phyloP scores from a whole-genome alignment of 2,329 filamentous ascomycete genomes.

The Penicillium sp. region DNA sequence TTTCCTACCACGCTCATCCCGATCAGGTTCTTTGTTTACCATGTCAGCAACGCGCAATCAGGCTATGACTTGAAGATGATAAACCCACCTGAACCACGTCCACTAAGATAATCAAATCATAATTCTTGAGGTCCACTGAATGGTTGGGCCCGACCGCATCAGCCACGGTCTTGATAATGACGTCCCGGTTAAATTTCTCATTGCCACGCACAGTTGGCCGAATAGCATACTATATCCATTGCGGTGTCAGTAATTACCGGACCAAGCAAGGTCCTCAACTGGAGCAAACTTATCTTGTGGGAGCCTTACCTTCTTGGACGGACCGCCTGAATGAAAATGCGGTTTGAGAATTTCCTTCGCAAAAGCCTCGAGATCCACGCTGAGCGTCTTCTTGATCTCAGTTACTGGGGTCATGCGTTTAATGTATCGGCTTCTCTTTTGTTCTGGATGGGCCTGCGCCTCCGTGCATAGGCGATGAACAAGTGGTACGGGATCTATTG shows the following conservation, averaged over 20 bases:
- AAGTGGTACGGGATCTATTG: conserved; percentile 55
- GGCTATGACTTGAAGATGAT: not conserved
- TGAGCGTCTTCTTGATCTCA: conserved; percentile 52
- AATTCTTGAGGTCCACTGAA: conserved; percentile 55
- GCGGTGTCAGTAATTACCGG: conserved; percentile 1
- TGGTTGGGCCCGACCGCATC: conserved; percentile 53
- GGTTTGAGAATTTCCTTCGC: conserved; percentile 53
- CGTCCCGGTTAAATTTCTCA: conserved; percentile 51
- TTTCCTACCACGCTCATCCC: conserved; percentile 58
- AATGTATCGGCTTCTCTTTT: conserved; percentile 53
- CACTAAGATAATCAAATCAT: conserved; percentile 57
- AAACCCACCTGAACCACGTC: conserved; percentile 55
- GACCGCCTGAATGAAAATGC: conserved; percentile 52
- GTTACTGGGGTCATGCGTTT: conserved; percentile 57
- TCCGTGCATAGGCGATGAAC: conserved; percentile 55
- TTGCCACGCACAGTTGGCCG: conserved; percentile 57
- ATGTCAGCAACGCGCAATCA: conserved; percentile 15
- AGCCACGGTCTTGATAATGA: conserved; percentile 56
- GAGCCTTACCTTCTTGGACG: conserved; percentile 47
- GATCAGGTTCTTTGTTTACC: conserved; percentile 49
- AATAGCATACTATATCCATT: conserved; percentile 52
- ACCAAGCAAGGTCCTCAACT: not conserved
- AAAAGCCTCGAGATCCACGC: conserved; percentile 53
- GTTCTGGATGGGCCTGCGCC: conserved; percentile 46
- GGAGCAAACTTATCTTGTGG: no score